phyloP scores from a whole-genome alignment of 148 eudicot species.

The Camellia sinensis region DNA sequence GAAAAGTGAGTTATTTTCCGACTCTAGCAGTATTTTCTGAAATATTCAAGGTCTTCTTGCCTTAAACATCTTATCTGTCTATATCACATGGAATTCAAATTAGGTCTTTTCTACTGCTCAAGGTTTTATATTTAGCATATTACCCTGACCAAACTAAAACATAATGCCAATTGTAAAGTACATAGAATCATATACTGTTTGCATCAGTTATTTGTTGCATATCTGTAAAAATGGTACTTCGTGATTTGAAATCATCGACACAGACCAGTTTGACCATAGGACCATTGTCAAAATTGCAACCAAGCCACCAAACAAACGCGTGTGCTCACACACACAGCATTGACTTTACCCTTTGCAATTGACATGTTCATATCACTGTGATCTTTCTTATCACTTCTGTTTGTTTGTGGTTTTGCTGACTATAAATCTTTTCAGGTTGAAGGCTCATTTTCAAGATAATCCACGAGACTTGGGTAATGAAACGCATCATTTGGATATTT shows the following conservation, averaged over 20 bases:
- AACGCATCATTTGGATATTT: neutral
- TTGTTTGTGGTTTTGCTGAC: conserved; percentile 4
- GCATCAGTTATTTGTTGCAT: neutral
- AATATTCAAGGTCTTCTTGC: neutral
- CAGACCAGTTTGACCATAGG: neutral
- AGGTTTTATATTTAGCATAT: too few relatives aligned
- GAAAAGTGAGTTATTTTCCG: conserved; percentile 57
- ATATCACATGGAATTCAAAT: too few relatives aligned
- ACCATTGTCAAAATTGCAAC: neutral
- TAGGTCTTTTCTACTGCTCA: too few relatives aligned
- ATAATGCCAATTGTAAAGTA: neutral
- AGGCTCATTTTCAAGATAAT: conserved; percentile 37
- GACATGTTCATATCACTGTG: too few relatives aligned
- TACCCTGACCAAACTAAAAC: neutral
- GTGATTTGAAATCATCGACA: neutral
- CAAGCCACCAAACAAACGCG: neutral
- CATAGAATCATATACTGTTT: neutral
- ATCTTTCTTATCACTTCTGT: neutral
- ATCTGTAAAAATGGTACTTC: neutral
- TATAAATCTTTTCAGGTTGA: conserved; percentile 56
- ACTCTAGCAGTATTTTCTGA: neutral
- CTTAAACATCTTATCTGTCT: neutral
- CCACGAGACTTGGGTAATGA: conserved; percentile 80
- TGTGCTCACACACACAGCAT: neutral
- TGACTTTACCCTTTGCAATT: too few relatives aligned